These are phyloP conservation scores for Nadsonia starkeyi-henricii DNA, from an alignment of 1,139 yeast genomes.

Conservation along the genomic window DNA sequence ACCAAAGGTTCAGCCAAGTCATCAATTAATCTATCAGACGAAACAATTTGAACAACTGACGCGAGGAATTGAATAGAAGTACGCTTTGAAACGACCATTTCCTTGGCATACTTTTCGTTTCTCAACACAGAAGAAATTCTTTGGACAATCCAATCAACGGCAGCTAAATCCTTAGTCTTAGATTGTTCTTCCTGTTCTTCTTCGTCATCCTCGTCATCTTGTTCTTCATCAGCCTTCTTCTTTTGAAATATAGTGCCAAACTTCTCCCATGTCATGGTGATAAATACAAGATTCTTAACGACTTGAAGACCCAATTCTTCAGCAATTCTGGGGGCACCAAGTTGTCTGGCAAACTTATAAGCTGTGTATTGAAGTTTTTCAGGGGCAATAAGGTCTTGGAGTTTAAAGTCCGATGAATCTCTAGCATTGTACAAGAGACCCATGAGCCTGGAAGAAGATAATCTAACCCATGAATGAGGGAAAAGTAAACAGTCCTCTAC, in stretches of 20 bases:
- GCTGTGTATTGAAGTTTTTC: slow-evolving; percentile 45
- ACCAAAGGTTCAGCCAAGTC: slow-evolving; percentile 24
- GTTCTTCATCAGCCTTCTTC: slow-evolving; percentile 15
- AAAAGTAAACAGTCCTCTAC: slow-evolving; percentile 48
- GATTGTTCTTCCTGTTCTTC: slow-evolving; percentile 14
- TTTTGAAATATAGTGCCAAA: slow-evolving; percentile 27
- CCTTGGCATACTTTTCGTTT: slow-evolving; percentile 42
- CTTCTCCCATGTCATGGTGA: slow-evolving; percentile 51
- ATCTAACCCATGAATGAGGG: slow-evolving; percentile 89
- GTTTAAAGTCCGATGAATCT: slow-evolving; percentile 6
- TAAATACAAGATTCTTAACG: slow-evolving; percentile 50
- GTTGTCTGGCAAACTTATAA: slow-evolving; percentile 56
- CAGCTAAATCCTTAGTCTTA: slow-evolving; percentile 20
- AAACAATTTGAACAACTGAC: slow-evolving; percentile 17
- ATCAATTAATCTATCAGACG: slow-evolving; percentile 8
- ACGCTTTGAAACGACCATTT: slow-evolving; percentile 46
- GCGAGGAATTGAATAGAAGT: slow-evolving; percentile 33
- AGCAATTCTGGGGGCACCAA: slow-evolving; percentile 63
- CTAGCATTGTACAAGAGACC: slow-evolving; percentile 31
- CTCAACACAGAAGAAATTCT: slow-evolving; percentile 52
- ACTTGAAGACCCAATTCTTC: slow-evolving; percentile 52
- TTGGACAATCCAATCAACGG: slow-evolving; percentile 49
- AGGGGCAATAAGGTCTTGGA: slow-evolving; percentile 13
- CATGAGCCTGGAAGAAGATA: slow-evolving; percentile 49
- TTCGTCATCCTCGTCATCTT: slow-evolving; percentile 16